Evolutionary conservation across 164 flowering plant species (phyloP).

Genomic region (Buxus sempervirens): DNA sequence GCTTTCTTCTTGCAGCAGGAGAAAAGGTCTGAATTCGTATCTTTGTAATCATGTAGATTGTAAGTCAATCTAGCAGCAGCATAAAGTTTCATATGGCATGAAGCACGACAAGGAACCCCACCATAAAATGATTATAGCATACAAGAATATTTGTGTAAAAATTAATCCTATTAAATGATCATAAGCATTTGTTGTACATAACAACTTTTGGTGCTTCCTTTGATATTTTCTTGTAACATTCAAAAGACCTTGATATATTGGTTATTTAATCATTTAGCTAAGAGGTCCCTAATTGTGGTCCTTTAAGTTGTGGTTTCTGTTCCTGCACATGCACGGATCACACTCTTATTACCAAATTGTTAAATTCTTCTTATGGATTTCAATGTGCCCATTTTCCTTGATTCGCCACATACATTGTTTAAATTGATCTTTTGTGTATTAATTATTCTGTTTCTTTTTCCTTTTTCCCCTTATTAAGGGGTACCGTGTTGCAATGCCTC

Average conservation of each 20-base stretch:
- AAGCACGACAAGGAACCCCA: background rate
- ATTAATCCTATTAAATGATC: background rate
- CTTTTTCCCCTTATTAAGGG: constrained; percentile 47
- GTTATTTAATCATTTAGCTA: no score
- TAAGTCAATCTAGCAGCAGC: background rate
- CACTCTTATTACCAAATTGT: background rate
- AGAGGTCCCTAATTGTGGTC: background rate
- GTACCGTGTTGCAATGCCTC: constrained; percentile 72
- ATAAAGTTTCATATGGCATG: background rate
- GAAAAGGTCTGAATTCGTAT: constrained; percentile 55
- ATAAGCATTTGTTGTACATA: background rate
- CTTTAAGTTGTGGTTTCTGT: background rate
- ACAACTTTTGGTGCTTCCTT: background rate
- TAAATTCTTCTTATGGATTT: no score
- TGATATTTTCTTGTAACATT: background rate
- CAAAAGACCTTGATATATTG: background rate
- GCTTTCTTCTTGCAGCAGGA: constrained; percentile 87
- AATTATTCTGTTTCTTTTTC: background rate
- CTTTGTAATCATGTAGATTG: background rate
- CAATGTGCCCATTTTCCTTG: no score
- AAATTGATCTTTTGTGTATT: background rate
- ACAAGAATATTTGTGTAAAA: background rate
- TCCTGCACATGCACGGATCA: background rate
- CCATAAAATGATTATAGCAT: background rate
- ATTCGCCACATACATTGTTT: background rate